Percentiles rank a stretch among this genome's conserved stretches.
phyloP scores from a whole-genome alignment of 139 green algal genomes.

The Chlamydomonas sphaeroides region DNA sequence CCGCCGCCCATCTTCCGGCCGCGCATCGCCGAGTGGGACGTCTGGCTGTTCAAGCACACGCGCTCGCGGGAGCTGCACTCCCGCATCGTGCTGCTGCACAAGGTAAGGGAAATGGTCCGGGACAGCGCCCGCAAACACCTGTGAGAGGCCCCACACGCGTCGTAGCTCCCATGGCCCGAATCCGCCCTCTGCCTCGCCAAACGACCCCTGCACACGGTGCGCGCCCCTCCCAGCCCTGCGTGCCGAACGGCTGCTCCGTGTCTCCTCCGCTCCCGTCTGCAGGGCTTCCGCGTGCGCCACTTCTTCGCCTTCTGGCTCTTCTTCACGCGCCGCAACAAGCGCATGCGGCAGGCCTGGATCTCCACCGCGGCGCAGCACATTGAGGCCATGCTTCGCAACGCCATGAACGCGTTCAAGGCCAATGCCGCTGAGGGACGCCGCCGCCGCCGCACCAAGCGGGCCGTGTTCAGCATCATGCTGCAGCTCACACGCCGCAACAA shows the following conservation, averaged over 20 bases:
- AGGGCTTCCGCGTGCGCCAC: constrained; percentile 49
- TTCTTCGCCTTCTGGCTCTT: constrained; percentile 55
- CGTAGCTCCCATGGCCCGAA: too few species aligned
- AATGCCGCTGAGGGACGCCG: constrained; percentile 47
- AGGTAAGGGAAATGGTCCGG: too few species aligned
- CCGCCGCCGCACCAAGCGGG: constrained; percentile 7
- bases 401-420: constrained; percentile 56
- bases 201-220: too few species aligned
- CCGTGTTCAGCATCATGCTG: constrained; percentile 20
- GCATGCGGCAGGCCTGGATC: constrained; percentile 40
- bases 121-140: too few species aligned
- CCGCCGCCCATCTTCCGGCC: constrained; percentile 49
- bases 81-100: constrained; percentile 43
- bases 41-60: constrained; percentile 62
- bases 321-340: constrained; percentile 50
- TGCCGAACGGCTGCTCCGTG: too few species aligned
- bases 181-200: too few species aligned
- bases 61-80: constrained; percentile 48
- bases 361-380: constrained; percentile 39
- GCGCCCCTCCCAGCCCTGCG: too few species aligned
- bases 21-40: constrained; percentile 49
- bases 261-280: too few species aligned
- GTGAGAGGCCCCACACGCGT: too few species aligned
- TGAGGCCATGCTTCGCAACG: constrained; percentile 49
- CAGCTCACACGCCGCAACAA: constrained; percentile 39